Conservation (phyloP, 805 yeast species). For the Ogataea nonfermentans region DNA sequence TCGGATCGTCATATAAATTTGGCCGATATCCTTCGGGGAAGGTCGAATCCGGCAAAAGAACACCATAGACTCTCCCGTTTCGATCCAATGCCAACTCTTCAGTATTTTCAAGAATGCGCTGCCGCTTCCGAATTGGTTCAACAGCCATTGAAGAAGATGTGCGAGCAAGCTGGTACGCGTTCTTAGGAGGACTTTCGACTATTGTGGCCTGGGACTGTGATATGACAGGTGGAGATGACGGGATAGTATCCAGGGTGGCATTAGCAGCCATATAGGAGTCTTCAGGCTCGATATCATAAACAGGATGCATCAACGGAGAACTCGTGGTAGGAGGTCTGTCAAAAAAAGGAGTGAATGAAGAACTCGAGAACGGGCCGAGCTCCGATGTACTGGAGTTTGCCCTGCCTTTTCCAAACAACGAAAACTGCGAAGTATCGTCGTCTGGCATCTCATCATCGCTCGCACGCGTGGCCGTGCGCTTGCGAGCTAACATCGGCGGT, state of each 20-base stretch:
- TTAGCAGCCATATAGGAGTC: slow-evolving; percentile 2
- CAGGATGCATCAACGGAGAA: slow-evolving; percentile 27
- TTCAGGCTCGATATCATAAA: slow-evolving; percentile 28
- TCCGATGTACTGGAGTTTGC: slow-evolving; percentile 20
- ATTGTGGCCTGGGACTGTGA: slow-evolving; percentile 23
- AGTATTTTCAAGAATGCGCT: slow-evolving; percentile 15
- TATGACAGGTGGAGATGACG: slow-evolving; percentile 29
- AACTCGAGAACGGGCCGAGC: slow-evolving; percentile 13
- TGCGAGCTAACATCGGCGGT: slow-evolving; percentile 7
- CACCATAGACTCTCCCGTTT: slow-evolving; percentile 39
- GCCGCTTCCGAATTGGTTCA: slow-evolving; percentile 29
- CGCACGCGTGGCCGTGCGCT: slow-evolving; percentile 8
- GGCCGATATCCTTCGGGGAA: slow-evolving; percentile 32
- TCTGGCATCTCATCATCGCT: slow-evolving; percentile 7
- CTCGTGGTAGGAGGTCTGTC: slow-evolving; percentile 33
- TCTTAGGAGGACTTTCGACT: slow-evolving; percentile 12
- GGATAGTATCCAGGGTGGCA: slow-evolving; percentile 16
- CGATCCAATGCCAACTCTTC: slow-evolving; percentile 49
- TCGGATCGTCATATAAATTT: slow-evolving; percentile 34
- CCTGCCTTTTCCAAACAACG: slow-evolving; percentile 19
- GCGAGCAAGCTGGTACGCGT: slow-evolving; percentile 14
- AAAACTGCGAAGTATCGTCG: slow-evolving; percentile 1
- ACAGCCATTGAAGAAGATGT: slow-evolving; percentile 18
- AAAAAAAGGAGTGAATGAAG: slow-evolving; percentile 12
- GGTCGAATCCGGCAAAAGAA: slow-evolving; percentile 28